phyloP scores from a whole-genome alignment of 352 stramenopile species.

The Thalassiosira hispida region DNA sequence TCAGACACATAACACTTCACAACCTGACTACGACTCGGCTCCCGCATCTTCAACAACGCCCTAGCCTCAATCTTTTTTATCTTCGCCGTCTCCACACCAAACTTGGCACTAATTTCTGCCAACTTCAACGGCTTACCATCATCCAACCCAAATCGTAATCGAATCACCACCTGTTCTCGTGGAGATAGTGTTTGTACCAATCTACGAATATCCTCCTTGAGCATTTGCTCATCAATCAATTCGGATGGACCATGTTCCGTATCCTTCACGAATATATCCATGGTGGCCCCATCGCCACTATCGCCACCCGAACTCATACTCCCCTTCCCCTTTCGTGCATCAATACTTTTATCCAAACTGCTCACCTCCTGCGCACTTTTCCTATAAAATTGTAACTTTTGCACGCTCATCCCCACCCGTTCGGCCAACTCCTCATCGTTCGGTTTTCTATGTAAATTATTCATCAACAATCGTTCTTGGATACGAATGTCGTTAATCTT shows the following conservation, averaged over 20 bases:
- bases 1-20: constrained; percentile 64
- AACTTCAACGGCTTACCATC: constrained; percentile 71
- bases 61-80: constrained; percentile 85
- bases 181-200: constrained; percentile 67
- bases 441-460: constrained; percentile 61
- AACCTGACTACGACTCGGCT: constrained; percentile 81
- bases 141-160: constrained; percentile 81
- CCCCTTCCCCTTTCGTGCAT: constrained; percentile 52
- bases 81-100: constrained; percentile 76
- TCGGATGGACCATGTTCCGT: constrained; percentile 54
- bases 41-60: constrained; percentile 81
- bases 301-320: constrained; percentile 42
- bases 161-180: constrained; percentile 72
- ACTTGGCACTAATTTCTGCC: constrained; percentile 71
- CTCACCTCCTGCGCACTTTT: constrained; percentile 45
- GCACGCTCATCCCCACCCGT: constrained; percentile 58
- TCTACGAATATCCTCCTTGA: constrained; percentile 64
- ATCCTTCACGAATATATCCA: constrained; percentile 61
- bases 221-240: constrained; percentile 59
- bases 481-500: constrained; percentile 83
- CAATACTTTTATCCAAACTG: constrained; percentile 64
- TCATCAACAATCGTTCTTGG: constrained; percentile 61
- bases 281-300: constrained; percentile 21
- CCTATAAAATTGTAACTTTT: constrained; percentile 72
- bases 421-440: constrained; percentile 77